These are phyloP conservation scores for Senna siamea DNA, from an alignment of 306 rosid genomes.

Conservation along the genomic window DNA sequence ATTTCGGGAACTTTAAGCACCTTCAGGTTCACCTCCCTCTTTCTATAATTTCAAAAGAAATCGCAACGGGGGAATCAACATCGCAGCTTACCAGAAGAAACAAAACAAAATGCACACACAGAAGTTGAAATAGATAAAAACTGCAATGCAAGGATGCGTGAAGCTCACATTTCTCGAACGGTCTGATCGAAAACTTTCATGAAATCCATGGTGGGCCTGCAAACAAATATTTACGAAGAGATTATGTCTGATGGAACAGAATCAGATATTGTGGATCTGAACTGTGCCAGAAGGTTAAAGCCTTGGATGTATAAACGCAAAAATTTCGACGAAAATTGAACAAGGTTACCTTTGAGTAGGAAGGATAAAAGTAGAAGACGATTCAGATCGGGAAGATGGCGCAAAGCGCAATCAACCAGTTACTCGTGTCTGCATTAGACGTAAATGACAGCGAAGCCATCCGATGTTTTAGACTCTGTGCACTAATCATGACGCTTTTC, in stretches of 20 bases:
- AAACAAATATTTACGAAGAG: constrained; percentile 2
- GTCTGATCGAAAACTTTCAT: constrained; percentile 98
- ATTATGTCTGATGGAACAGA: neutral
- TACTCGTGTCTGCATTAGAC: neutral
- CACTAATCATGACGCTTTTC: neutral
- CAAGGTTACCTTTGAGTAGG: neutral
- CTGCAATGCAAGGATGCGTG: neutral
- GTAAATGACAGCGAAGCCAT: neutral
- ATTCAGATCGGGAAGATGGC: neutral
- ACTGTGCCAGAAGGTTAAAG: neutral
- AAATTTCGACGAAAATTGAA: neutral
- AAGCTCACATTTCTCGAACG: constrained; percentile 90
- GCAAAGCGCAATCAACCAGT: neutral
- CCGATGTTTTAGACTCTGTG: neutral
- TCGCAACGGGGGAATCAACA: constrained; percentile 5
- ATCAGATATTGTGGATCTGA: neutral
- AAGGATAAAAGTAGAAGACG: neutral
- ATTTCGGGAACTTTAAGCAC: constrained; percentile 97
- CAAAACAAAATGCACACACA: neutral
- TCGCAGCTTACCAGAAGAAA: constrained; percentile 24
- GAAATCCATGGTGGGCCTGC: constrained; percentile 88
- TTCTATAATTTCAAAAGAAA: constrained; percentile 59
- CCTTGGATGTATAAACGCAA: neutral
- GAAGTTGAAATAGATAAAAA: neutral
- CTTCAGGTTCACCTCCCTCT: constrained; percentile 97